Evolutionary conservation across 371 early-diverging fungal species (phyloP).

Genomic region (Phascolomyces articulosus): DNA sequence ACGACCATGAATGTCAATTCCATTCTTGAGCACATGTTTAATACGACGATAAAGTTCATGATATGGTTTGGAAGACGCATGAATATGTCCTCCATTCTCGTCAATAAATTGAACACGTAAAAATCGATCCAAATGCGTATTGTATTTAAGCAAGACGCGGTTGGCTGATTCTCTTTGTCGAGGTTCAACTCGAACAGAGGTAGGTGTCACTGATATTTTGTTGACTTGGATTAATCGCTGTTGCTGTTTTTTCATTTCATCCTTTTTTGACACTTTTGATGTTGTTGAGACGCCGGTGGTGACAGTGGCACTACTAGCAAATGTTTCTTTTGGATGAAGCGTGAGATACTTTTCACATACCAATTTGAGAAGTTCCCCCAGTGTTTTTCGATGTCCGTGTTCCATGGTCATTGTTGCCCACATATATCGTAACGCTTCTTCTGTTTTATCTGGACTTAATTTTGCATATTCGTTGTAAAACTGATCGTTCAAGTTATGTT

Average conservation of each 20-base stretch:
- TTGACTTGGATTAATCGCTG: conserved; percentile 1
- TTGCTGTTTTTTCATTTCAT: not conserved
- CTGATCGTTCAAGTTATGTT: not conserved
- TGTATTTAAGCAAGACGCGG: conserved; percentile 59
- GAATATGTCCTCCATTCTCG: conserved; percentile 50
- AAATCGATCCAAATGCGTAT: conserved; percentile 56
- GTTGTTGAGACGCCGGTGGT: conserved; percentile 1
- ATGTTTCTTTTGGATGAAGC: conserved; percentile 18
- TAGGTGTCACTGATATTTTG: conserved; percentile 60
- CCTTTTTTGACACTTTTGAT: not conserved
- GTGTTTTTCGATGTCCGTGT: conserved; percentile 17
- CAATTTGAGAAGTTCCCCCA: conserved; percentile 27
- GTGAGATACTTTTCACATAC: conserved; percentile 29
- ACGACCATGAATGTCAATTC: conserved; percentile 54
- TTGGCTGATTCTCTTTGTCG: conserved; percentile 62
- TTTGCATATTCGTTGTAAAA: conserved; percentile 10
- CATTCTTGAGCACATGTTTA: conserved; percentile 46
- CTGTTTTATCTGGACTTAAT: not conserved
- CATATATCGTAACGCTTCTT: not conserved
- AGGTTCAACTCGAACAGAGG: conserved; percentile 52
- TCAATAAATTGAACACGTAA: conserved; percentile 76
- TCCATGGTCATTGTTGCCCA: not conserved
- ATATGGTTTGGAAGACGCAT: conserved; percentile 11
- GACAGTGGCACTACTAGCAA: conserved; percentile 5
- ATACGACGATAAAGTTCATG: conserved; percentile 45